Evolutionary conservation across 2,329 filamentous ascomycete genomes (phyloP).

Genomic region (Volutella citrinella): DNA sequence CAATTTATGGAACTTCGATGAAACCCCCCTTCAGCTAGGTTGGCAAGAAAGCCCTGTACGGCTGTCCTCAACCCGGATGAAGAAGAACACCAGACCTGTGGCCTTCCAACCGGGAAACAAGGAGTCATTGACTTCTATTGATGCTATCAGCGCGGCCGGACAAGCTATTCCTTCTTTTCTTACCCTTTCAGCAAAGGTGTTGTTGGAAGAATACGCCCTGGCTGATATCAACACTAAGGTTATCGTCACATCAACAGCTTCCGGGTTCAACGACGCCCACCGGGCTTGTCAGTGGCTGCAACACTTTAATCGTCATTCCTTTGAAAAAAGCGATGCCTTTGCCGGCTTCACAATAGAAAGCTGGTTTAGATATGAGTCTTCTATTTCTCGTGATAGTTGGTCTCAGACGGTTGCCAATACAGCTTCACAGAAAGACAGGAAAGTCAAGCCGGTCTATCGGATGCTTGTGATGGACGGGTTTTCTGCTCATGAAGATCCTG

Average conservation of each 20-base stretch:
- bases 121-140: not conserved
- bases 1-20: not conserved
- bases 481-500: constrained; percentile 1
- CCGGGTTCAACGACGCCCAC: not conserved
- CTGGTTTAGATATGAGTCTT: not conserved
- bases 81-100: not conserved
- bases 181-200: not conserved
- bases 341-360: not conserved
- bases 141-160: not conserved
- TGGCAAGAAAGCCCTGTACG: not conserved
- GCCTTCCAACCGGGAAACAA: not conserved
- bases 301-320: not conserved
- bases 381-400: no score
- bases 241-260: not conserved
- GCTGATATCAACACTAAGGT: no score
- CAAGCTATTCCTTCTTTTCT: not conserved
- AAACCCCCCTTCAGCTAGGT: not conserved
- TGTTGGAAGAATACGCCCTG: no score
- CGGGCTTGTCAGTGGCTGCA: not conserved
- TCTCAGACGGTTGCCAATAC: no score
- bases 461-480: constrained; percentile 5
- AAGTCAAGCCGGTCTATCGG: not conserved
- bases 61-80: not conserved
- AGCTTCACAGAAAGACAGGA: no score
- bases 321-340: not conserved